Evolutionary conservation across 2,329 filamentous ascomycete genomes (phyloP).

Genomic region (Fusarium sp.): DNA sequence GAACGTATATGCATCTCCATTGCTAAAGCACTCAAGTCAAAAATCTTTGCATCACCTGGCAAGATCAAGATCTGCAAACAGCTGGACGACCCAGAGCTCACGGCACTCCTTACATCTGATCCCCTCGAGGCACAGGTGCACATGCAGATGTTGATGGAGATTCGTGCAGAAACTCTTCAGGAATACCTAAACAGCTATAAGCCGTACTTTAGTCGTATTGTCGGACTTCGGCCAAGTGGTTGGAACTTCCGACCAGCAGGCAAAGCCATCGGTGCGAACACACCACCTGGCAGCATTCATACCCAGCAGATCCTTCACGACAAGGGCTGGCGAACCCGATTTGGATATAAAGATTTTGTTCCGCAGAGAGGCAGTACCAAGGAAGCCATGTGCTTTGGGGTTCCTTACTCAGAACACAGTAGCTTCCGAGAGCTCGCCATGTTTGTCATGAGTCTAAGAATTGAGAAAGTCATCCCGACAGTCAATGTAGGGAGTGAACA

Average conservation of each 20-base stretch:
- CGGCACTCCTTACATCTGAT: slow-evolving; percentile 79
- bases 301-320: slow-evolving; percentile 64
- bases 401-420: slow-evolving; percentile 96
- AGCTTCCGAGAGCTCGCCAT: slow-evolving; percentile 94
- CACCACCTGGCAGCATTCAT: slow-evolving; percentile 60
- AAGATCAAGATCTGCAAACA: slow-evolving; percentile 89
- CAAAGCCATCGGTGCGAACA: slow-evolving; percentile 64
- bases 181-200: slow-evolving; percentile 87
- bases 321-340: slow-evolving; percentile 79
- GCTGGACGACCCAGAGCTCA: slow-evolving; percentile 85
- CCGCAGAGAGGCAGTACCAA: slow-evolving; percentile 86
- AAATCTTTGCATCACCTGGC: slow-evolving; percentile 85
- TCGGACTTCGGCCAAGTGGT: slow-evolving; percentile 91
- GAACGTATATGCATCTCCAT: slow-evolving; percentile 95
- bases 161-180: slow-evolving; percentile 87
- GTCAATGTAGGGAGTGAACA: slow-evolving; percentile 79
- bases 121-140: slow-evolving; percentile 92
- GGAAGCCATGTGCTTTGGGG: slow-evolving; percentile 88
- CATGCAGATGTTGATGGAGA: slow-evolving; percentile 96
- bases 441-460: slow-evolving; percentile 87
- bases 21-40: slow-evolving; percentile 83
- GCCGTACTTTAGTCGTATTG: slow-evolving; percentile 83
- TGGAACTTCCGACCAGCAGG: slow-evolving; percentile 87
- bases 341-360: slow-evolving; percentile 75
- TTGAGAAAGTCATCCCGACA: slow-evolving; percentile 91